phyloP scores from a whole-genome alignment of 2,329 filamentous ascomycete species.

The Colletotrichum euphorbiae region DNA sequence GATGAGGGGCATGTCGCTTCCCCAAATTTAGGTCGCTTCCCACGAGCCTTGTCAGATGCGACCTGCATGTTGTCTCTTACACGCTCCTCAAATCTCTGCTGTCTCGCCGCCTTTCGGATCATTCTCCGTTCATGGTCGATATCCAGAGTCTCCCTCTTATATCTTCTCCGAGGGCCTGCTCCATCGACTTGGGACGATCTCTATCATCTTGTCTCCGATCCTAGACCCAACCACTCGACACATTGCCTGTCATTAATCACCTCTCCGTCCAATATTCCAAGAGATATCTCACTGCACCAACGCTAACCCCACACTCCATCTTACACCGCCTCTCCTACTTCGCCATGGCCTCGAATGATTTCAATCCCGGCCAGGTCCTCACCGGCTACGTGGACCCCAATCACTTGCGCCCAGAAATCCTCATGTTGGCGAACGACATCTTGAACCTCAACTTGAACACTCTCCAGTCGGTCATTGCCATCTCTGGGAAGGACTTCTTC shows the following conservation, averaged over 20 bases:
- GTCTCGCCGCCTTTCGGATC: neutral
- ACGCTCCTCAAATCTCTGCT: neutral
- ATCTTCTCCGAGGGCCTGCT: slow-evolving; percentile 14
- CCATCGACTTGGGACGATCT: neutral
- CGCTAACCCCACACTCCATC: neutral
- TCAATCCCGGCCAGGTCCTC: slow-evolving; percentile 33
- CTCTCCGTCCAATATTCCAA: neutral
- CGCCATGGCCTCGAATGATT: slow-evolving; percentile 19
- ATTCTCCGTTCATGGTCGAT: neutral
- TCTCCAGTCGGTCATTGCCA: slow-evolving; percentile 31
- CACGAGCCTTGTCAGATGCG: slow-evolving; percentile 5
- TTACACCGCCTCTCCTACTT: slow-evolving; percentile 7
- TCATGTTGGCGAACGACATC: slow-evolving; percentile 23
- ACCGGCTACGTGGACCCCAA: slow-evolving; percentile 29
- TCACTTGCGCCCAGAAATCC: slow-evolving; percentile 21
- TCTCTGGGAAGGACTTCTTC: slow-evolving; percentile 25
- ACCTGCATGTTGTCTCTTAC: slow-evolving; percentile 14
- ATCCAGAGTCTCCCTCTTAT: neutral
- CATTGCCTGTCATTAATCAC: neutral
- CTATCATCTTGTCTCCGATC: neutral
- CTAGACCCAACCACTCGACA: neutral
- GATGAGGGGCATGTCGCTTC: slow-evolving; percentile 16
- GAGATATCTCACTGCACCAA: neutral
- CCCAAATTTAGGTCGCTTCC: slow-evolving; percentile 11
- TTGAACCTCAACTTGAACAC: slow-evolving; percentile 32